A percentile compares a stretch with the other conserved stretches of the same genome.
These are phyloP conservation scores for Backusella circina DNA, from an alignment of 192 early-diverging fungal species.

Conservation along the genomic window DNA sequence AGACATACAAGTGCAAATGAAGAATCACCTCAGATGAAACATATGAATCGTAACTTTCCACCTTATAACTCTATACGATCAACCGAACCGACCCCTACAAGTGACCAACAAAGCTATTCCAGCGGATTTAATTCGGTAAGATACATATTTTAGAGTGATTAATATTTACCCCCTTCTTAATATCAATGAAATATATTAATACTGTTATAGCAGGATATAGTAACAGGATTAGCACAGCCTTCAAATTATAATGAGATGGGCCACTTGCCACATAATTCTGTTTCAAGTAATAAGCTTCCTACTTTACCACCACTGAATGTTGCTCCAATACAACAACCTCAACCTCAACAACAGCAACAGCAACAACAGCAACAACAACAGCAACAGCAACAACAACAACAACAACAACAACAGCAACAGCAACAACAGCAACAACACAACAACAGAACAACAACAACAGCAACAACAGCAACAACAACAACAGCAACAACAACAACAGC, in stretches of 20 bases:
- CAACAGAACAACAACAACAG: not conserved
- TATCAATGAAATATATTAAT: not conserved
- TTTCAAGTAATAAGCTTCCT: not conserved
- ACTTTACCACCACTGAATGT: slow-evolving; percentile 9
- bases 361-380: not conserved
- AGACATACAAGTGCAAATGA: not conserved
- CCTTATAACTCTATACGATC: not conserved
- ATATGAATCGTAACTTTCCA: not conserved
- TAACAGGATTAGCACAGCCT: slow-evolving; percentile 6
- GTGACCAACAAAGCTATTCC: not conserved
- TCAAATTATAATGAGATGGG: not conserved
- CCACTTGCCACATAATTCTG: not conserved
- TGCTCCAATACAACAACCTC: not conserved
- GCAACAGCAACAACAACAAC: not conserved
- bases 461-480: not conserved
- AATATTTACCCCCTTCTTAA: not conserved
- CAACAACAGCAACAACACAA: not conserved
- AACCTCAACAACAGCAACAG: not conserved
- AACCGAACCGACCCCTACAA: not conserved
- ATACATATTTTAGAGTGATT: not conserved
- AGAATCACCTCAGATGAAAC: not conserved
- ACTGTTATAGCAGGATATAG: not conserved
- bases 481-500: not conserved
- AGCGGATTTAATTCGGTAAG: slow-evolving; percentile 14
- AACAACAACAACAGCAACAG: not conserved